Evolutionary conservation across 495 filamentous ascomycete species (phyloP), one percentile per base, ranked within the genome.

Genomic region (Talaromyces trachyspermus): DNA sequence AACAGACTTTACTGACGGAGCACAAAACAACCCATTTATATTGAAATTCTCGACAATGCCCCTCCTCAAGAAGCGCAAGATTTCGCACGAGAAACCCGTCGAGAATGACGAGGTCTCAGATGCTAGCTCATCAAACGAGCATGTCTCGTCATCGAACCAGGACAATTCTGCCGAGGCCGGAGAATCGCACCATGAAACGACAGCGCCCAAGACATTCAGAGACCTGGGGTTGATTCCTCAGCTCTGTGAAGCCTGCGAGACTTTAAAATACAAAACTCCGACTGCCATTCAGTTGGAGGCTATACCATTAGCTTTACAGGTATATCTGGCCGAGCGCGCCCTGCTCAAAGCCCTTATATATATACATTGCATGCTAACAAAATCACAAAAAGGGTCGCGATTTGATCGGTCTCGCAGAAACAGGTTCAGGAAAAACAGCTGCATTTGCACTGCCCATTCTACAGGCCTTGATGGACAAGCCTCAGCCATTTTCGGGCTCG

Each of bases 321-420:
- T 32, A 44, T 42, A 10, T 42, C 39, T 12, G 15, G 18, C 35
- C n/a, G n/a, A n/a, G n/a, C n/a, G n/a, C n/a, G n/a, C n/a, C n/a
- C n/a, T n/a, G n/a, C n/a, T n/a, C n/a, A 30, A 30, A 6, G 27
- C 6, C 27, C 12, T 30, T 12, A 7, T 12, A 12, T 30, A 6
- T 30, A 7, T 12, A 7, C 27, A 12, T 30, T 12, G 1, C 25
- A 3, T 41, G 20, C 20, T 41, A 25, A 44, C 42, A 29, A 22
- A 6, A 7, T 6, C 7, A 72, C 15, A 3, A 11, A 12, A 19
- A 41, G 42, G 15, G 30, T 22, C 25, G 42, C 6, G 92, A 96
- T 65, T 68, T 97, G 22, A 95, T 98, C 52, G 92, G 89, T 26
- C 74, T 96, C 18, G 90, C 92, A 23, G 90, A 98, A 62, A 98